Percentiles rank a stretch among this genome's conserved stretches.
Conservation (phyloP, 2,329 filamentous ascomycete species). For the Xylaria sp. region DNA sequence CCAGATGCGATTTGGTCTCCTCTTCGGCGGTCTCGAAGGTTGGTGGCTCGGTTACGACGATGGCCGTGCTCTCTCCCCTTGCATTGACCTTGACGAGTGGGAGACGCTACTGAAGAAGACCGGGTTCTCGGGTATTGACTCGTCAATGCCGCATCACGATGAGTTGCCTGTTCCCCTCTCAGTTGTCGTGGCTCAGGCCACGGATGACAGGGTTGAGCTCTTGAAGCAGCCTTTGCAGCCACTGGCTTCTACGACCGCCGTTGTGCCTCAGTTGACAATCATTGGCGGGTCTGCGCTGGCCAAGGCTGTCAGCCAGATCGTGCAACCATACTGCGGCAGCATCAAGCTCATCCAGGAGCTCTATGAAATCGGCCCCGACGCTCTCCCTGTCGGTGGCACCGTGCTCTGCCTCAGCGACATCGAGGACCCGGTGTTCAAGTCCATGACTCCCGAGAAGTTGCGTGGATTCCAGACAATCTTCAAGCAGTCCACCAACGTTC, state of each 20-base stretch:
- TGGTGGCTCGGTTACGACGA: conserved; percentile 34
- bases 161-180: conserved; percentile 6
- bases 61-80: conserved; percentile 14
- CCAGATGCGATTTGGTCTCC: conserved; percentile 17
- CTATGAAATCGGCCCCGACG: background rate
- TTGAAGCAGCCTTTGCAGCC: background rate
- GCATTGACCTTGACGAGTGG: conserved; percentile 11
- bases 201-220: conserved; percentile 6
- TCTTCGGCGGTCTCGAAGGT: conserved; percentile 38
- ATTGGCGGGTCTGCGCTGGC: background rate
- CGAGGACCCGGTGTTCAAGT: conserved; percentile 12
- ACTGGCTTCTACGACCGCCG: background rate
- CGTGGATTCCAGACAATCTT: conserved; percentile 8
- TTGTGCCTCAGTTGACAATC: background rate
- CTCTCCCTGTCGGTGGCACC: background rate
- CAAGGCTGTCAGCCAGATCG: background rate
- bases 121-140: conserved; percentile 16
- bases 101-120: background rate
- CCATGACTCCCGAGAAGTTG: background rate
- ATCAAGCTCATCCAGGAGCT: background rate
- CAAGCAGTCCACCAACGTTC: background rate
- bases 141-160: conserved; percentile 7
- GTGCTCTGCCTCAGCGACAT: conserved; percentile 10
- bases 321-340: background rate
- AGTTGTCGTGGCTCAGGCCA: conserved; percentile 10